Percentiles rank a stretch among this genome's conserved stretches.
phyloP scores from a whole-genome alignment of 2,329 filamentous ascomycete genomes.

The Aspergillus fijiensis region DNA sequence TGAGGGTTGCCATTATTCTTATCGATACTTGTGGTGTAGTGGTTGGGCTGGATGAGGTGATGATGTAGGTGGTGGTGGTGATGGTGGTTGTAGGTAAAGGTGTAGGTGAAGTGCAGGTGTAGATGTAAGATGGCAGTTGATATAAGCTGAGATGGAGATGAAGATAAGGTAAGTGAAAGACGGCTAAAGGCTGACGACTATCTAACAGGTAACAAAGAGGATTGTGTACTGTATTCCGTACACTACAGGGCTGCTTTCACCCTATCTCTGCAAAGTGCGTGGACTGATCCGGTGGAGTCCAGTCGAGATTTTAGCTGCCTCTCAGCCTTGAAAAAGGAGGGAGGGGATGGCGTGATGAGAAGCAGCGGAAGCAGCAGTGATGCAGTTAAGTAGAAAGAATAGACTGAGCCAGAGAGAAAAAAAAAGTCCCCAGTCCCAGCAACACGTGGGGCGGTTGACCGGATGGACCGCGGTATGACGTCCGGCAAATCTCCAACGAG shows the following conservation, averaged over 20 bases:
- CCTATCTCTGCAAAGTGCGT: not conserved
- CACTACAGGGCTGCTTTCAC: not conserved
- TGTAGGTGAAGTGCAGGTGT: not conserved
- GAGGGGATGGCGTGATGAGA: not conserved
- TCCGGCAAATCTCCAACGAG: slow-evolving; percentile 13
- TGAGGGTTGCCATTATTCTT: slow-evolving; percentile 6
- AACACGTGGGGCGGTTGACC: slow-evolving; percentile 21
- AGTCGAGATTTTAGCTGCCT: not conserved
- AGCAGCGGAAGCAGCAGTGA: not conserved
- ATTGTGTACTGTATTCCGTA: not conserved
- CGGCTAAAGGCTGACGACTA: not conserved
- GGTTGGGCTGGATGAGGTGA: not conserved
- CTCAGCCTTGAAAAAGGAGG: not conserved
- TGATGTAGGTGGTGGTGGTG: not conserved
- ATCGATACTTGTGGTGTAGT: slow-evolving; percentile 6
- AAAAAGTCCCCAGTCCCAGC: not conserved
- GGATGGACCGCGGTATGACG: slow-evolving; percentile 24
- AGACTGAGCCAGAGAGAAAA: not conserved
- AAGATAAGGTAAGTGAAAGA: not conserved
- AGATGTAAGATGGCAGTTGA: not conserved
- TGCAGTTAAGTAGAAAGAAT: not conserved
- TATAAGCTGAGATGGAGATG: not conserved
- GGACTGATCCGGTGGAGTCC: slow-evolving; percentile 8
- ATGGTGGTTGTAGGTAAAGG: not conserved
- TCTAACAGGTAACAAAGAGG: not conserved